Evolutionary conservation across 2,329 filamentous ascomycete genomes (phyloP), one percentile per base, ranked within the genome.

Genomic region (Phyllosticta paracitricarpa): DNA sequence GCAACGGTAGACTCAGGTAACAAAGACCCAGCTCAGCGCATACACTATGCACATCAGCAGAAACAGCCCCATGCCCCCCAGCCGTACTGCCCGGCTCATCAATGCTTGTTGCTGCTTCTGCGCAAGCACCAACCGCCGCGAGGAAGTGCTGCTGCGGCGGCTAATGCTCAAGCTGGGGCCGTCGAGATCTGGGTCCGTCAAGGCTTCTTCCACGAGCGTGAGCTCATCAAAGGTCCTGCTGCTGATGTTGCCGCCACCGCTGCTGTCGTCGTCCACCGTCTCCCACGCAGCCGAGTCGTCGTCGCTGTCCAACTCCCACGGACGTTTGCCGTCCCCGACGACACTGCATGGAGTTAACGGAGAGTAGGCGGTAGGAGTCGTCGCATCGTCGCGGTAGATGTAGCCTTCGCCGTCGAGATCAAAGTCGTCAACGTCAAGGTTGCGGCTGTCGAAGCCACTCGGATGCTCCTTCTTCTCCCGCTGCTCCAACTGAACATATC

Each of bases 1-100:
- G 54, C 9, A 30, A 35, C 54, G 40, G 17, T n/a, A 48, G 17
- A 35, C 24, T 61, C 53, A 61, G 54, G 26, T 54, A 25, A 35
- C 40, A 26, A 56, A 48, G 40, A 48, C 56, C 58, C 58, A 61
- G 54, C 58, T 61, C 25, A 61, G 54, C 10, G 58, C 58, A 26
- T 61, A 61, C 2, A 61, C 33, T 10, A 61, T 54, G 40, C 58
- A 61, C 58, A 61, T 52, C 40, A 61, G 58, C 58, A 61, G 55
- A 54, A 61, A 61, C n/a, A 61, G 54, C 53, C 58, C 58, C 40
- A 61, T 22, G 26, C 58, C 58, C 19, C 58, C 58, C 2, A 54
- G 53, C 24, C 55, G 26, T 30, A 61, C 26, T 19, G 58, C 58
- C 28, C 55, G n/a, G 40, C 54, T 48, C 17, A 52, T 56, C 28